Conservation (phyloP, 768 basidiomycete genomes). For the Gloeostereum incarnatum region DNA sequence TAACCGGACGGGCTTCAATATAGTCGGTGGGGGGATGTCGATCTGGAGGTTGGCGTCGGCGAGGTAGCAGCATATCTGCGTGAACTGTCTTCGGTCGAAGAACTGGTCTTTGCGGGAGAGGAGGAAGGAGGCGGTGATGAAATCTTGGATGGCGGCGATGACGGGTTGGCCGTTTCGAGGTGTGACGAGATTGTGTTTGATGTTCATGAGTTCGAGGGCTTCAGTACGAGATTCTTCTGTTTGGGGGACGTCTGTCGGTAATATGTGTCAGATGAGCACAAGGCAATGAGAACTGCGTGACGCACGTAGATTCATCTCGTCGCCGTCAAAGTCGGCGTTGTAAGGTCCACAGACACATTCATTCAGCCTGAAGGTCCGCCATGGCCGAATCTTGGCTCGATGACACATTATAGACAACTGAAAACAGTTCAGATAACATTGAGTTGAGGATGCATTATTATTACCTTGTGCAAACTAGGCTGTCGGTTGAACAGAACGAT, state of each 20-base stretch:
- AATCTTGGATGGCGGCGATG: conserved; percentile 98
- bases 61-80: conserved; percentile 93
- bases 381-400: conserved; percentile 89
- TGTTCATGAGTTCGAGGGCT: conserved; percentile 93
- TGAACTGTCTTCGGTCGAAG: conserved; percentile 90
- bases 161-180: conserved; percentile 98
- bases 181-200: conserved; percentile 95
- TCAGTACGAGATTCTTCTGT: conserved; percentile 98
- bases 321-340: conserved; percentile 99
- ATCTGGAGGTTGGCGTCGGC: conserved; percentile 87
- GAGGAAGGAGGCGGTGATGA: conserved; percentile 97
- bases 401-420: conserved; percentile 99
- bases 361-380: conserved; percentile 95
- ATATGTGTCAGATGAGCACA: conserved; percentile 4
- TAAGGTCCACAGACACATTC: conserved; percentile 99
- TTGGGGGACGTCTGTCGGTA: conserved; percentile 80
- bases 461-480: conserved; percentile 91
- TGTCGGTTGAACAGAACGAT: conserved; percentile 98
- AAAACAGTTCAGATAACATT: conserved; percentile 4
- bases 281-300: conserved; percentile 2
- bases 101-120: conserved; percentile 90
- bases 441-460: conserved; percentile 2
- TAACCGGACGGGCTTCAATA: conserved; percentile 84
- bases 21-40: conserved; percentile 91
- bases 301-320: conserved; percentile 99